Conservation (phyloP, 1,139 yeast species). For the Yamadazyma trypodendri region DNA sequence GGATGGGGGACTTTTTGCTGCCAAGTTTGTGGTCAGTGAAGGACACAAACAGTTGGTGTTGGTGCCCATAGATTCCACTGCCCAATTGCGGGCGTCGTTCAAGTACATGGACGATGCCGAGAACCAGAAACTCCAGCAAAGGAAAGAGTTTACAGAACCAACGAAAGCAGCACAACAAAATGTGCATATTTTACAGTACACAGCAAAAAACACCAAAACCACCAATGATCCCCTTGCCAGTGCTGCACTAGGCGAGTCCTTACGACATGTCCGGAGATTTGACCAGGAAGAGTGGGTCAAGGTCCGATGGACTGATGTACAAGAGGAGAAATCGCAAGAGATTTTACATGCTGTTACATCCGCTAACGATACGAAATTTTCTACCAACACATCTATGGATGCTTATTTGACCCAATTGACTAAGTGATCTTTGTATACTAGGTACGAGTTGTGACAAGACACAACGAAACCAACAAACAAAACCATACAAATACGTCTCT, state of each 20-base stretch:
- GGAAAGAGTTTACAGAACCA: slow-evolving; percentile 27
- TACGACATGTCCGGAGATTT: slow-evolving; percentile 67
- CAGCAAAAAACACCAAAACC: slow-evolving; percentile 50
- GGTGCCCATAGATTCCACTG: slow-evolving; percentile 63
- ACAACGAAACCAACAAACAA: not conserved
- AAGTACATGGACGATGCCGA: slow-evolving; percentile 65
- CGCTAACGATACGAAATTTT: not conserved
- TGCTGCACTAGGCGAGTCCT: slow-evolving; percentile 71
- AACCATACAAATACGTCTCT: not conserved
- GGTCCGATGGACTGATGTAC: slow-evolving; percentile 48
- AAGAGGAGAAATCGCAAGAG: slow-evolving; percentile 23
- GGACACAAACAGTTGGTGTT: slow-evolving; percentile 51
- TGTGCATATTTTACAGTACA: slow-evolving; percentile 44
- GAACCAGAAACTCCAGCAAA: slow-evolving; percentile 24
- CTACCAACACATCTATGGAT: slow-evolving; percentile 7
- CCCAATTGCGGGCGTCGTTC: slow-evolving; percentile 82
- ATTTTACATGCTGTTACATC: not conserved
- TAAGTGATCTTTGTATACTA: slow-evolving; percentile 5
- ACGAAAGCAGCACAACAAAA: slow-evolving; percentile 22
- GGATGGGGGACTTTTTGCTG: slow-evolving; percentile 51
- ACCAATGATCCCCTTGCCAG: slow-evolving; percentile 75
- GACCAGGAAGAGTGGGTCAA: slow-evolving; percentile 67
- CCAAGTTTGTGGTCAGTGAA: slow-evolving; percentile 23
- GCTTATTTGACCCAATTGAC: slow-evolving; percentile 10
- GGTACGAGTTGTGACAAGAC: too few species aligned